Percentiles rank a stretch among this genome's conserved stretches.
Evolutionary conservation across 129 eudicot species (phyloP).

Genomic region (Escallonia herrerae): DNA sequence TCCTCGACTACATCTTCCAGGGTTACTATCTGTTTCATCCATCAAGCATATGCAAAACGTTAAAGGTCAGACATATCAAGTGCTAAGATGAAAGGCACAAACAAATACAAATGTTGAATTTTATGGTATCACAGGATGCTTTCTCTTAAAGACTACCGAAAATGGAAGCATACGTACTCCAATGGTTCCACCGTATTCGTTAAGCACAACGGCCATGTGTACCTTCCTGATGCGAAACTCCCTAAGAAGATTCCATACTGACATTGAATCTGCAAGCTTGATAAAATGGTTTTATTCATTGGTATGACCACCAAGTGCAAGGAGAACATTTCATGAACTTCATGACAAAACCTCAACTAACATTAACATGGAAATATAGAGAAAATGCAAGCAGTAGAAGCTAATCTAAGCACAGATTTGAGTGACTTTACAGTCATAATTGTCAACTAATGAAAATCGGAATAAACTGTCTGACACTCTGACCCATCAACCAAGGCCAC

Average conservation of each 20-base stretch:
- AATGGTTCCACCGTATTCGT: constrained; percentile 97
- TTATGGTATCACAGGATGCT: too few species aligned
- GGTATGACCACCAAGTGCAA: not conserved
- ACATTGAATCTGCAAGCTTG: constrained; percentile 83
- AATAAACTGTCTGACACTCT: too few species aligned
- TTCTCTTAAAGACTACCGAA: not conserved
- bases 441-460: too few species aligned
- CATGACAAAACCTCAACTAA: not conserved
- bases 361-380: too few species aligned
- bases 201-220: constrained; percentile 97
- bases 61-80: not conserved
- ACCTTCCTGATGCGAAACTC: constrained; percentile 98
- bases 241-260: constrained; percentile 99
- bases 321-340: not conserved
- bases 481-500: too few species aligned
- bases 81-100: too few species aligned
- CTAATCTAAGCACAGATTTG: too few species aligned
- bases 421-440: too few species aligned
- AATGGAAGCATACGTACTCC: constrained; percentile 58
- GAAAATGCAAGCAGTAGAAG: too few species aligned
- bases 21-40: constrained; percentile 71
- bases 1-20: constrained; percentile 98
- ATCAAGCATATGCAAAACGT: not conserved
- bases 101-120: too few species aligned
- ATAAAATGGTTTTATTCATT: constrained; percentile 3